Evolutionary conservation across 208 protist genomes (phyloP), one percentile per base, ranked within the genome.

Genomic region (Acanthamoeba lenticulata): DNA sequence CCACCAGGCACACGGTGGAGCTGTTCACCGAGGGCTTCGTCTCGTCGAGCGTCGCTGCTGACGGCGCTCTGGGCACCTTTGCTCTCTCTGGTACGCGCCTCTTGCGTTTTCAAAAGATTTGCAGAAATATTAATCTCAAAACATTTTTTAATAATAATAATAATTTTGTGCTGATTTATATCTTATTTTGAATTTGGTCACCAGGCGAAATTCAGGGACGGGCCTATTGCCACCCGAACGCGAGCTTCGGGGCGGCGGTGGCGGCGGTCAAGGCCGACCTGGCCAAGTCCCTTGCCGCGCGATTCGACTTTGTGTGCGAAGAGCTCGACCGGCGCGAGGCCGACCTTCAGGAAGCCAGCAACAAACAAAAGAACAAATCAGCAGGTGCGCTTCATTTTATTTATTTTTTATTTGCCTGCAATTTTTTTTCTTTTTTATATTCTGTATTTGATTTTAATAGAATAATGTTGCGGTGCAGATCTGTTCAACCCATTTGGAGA

Each of bases 241-340:
- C 29, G 9, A 74, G 65, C 65, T 74, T 40, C 13, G 65, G 65
- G 0, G 65, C 65, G 65, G 65, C 65, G 32, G 38, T 74, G 29
- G 36, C n/a, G 21, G 65, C 65, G 65, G 29, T 74, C 9, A 74
- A 74, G 65, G 65, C 65, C 36, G 65, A 74, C 65, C 4, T 74
- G 29, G 29, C 27, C 65, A 74, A 74, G 19, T 74, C 65, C 15
- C 36, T 74, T 21, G 65, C 65, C 65, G 65, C 65, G 6, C 65
- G 65, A 17, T 74, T 74, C 36, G 65, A 74, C n/a, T 74, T 74
- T 29, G 29, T 74, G 29, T 74, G 65, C 65, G 65, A 74, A n/a
- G 65, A 74, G 36, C 65, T 74, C 32, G 65, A 74, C 0, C 65
- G 65, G 7, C 65, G 65, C 24, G 65, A 74, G 65, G 7, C 65